Conservation (phyloP, 352 stramenopile species). For the Globisporangium yorkense region DNA sequence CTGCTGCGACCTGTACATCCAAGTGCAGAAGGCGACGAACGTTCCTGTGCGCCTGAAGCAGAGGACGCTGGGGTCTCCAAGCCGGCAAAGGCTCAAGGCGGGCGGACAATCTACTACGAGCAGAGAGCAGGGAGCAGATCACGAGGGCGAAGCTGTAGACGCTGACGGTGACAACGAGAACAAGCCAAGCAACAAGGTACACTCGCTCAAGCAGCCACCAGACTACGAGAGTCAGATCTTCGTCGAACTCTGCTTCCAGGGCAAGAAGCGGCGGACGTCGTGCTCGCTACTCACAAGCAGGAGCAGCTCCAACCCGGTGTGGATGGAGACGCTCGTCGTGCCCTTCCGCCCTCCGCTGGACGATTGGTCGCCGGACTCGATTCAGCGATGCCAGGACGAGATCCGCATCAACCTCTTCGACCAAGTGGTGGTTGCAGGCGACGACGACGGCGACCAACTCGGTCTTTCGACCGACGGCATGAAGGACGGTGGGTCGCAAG, state of each 20-base stretch:
- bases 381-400: conserved; percentile 66
- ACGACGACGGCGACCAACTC: conserved; percentile 28
- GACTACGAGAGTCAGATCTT: conserved; percentile 48
- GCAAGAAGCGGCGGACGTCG: conserved; percentile 61
- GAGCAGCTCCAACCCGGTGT: conserved; percentile 54
- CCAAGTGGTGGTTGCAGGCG: conserved; percentile 46
- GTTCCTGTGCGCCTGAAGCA: conserved; percentile 51
- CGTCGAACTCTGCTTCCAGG: conserved; percentile 84
- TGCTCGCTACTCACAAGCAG: conserved; percentile 27
- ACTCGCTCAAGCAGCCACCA: not conserved
- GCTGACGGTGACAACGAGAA: conserved; percentile 3
- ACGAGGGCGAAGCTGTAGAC: not conserved
- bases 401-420: conserved; percentile 89
- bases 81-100: not conserved
- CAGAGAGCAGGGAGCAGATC: not conserved
- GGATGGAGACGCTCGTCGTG: conserved; percentile 90
- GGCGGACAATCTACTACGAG: not conserved
- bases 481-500: conserved; percentile 26
- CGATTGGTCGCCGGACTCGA: conserved; percentile 72
- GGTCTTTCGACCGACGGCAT: conserved; percentile 11
- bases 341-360: conserved; percentile 80
- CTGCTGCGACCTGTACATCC: conserved; percentile 73
- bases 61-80: conserved; percentile 2
- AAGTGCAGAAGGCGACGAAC: conserved; percentile 76
- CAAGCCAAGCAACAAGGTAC: not conserved